phyloP scores from a whole-genome alignment of 2,329 filamentous ascomycete species.

The Amauroascus niger region DNA sequence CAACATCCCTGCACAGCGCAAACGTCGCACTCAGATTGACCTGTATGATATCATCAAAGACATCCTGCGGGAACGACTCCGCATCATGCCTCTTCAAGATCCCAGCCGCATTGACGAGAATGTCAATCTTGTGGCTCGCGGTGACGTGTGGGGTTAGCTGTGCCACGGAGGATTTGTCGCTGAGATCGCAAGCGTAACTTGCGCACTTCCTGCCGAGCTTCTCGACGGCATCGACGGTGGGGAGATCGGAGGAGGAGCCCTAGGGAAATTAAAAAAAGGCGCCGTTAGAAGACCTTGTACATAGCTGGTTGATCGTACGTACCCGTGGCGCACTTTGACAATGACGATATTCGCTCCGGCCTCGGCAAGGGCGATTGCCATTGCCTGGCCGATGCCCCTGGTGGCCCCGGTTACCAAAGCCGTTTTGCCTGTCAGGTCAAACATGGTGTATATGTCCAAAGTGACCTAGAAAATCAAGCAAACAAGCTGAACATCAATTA shows the following conservation, averaged over 20 bases:
- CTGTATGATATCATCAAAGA: slow-evolving; percentile 74
- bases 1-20: slow-evolving; percentile 63
- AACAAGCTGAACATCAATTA: neutral
- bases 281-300: neutral
- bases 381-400: slow-evolving; percentile 26
- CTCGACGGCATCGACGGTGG: slow-evolving; percentile 34
- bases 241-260: slow-evolving; percentile 30
- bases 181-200: slow-evolving; percentile 38
- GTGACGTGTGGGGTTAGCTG: slow-evolving; percentile 32
- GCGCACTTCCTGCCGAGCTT: slow-evolving; percentile 33
- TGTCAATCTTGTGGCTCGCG: slow-evolving; percentile 48
- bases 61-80: slow-evolving; percentile 61
- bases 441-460: too few relatives aligned
- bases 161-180: slow-evolving; percentile 34
- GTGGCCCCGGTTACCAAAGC: slow-evolving; percentile 26
- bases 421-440: slow-evolving; percentile 20
- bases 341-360: slow-evolving; percentile 27
- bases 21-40: slow-evolving; percentile 80
- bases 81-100: slow-evolving; percentile 71
- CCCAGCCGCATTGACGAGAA: slow-evolving; percentile 77
- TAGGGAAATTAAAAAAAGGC: too few relatives aligned
- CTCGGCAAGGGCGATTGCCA: slow-evolving; percentile 27
- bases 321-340: slow-evolving; percentile 13
- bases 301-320: neutral
- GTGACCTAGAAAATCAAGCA: too few relatives aligned